Base-by-base conservation (phyloP, 441 rosid species). In the Sinapis alba region DNA sequence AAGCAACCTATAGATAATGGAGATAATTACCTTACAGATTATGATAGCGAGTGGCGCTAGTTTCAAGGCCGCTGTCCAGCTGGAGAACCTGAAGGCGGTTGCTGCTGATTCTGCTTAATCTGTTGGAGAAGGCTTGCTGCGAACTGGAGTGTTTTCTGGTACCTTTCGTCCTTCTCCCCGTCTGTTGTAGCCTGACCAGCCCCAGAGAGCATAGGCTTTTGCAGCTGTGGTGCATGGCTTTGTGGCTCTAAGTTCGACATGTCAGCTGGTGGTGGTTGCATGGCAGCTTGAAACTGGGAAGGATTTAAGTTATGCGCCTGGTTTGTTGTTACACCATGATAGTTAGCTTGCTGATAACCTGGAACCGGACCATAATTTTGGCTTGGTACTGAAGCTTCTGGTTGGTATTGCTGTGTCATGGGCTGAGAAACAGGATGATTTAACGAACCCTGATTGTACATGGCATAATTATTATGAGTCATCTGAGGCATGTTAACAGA, bases 91-190 rank as follows among this genome's bases (percentile, higher is more conserved):
- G 88, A 58, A 60, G 84, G 84, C 50, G 87, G 89, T 47, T 73
- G 64, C 34, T 45, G 78, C 36, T 85, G 89, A 61, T 83, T 80
- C 74, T 88, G 93, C 81, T 94, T 97, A 78, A 94, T 83, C 82
- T 90, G 97, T n/a, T 81, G 88, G 70, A 94, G 97, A 69, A 94
- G 97, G 73, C 59, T 89, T 27, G 98, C 98, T 24, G 98, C 98
- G 86, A 94, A 90, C 77, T 94, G 95, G 53, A 94, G 79, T 8
- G 98, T 92, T 74, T 97, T 88, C 76, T 92, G 97, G 82, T 94
- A 94, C 16, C 97, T 82, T 81, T 92, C 93, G 76, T 92, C 89
- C 79, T 89, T 90, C 80, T 92, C 97, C 50, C 28, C 82, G 73
- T 88, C 93, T 73, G 90, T 59, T 32, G 76, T 34, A 28, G 74